These are phyloP conservation scores for Sonneratia caseolaris DNA, from an alignment of 345 rosid species.

Conservation along the genomic window DNA sequence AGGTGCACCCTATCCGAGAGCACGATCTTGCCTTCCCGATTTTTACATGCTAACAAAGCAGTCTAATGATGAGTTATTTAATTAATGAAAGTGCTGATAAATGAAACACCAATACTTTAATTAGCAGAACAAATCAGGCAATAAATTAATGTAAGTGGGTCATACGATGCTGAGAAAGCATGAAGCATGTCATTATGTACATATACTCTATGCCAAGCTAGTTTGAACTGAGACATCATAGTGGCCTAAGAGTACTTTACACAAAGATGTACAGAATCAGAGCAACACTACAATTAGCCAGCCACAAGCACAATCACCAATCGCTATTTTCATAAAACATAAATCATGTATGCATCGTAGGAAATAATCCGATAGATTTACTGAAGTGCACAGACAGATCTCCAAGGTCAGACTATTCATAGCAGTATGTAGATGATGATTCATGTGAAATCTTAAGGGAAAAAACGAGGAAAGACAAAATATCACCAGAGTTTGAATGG, in stretches of 20 bases:
- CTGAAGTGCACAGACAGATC: neutral
- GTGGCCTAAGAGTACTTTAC: slow-evolving; percentile 3
- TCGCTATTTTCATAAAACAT: neutral
- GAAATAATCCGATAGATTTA: neutral
- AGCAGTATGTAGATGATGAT: neutral
- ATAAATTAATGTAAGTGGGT: slow-evolving; percentile 2
- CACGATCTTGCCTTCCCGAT: slow-evolving; percentile 10
- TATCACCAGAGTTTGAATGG: slow-evolving; percentile 22
- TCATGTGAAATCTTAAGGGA: slow-evolving; percentile 1
- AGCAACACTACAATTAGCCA: neutral
- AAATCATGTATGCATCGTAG: too few species aligned
- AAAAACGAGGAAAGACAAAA: slow-evolving; percentile 6
- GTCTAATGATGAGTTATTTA: slow-evolving; percentile 11
- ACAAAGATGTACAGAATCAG: slow-evolving; percentile 1
- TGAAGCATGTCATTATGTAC: neutral
- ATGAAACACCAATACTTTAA: slow-evolving; percentile 10
- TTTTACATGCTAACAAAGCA: slow-evolving; percentile 25
- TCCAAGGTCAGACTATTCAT: neutral
- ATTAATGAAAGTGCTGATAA: slow-evolving; percentile 3
- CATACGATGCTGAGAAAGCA: slow-evolving; percentile 4
- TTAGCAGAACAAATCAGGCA: neutral
- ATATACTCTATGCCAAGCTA: neutral
- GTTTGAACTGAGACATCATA: slow-evolving; percentile 6
- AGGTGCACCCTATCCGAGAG: neutral
- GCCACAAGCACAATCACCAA: neutral